phyloP scores from a whole-genome alignment of 495 filamentous ascomycete species.

The Pseudoneurospora amorphoporcata region DNA sequence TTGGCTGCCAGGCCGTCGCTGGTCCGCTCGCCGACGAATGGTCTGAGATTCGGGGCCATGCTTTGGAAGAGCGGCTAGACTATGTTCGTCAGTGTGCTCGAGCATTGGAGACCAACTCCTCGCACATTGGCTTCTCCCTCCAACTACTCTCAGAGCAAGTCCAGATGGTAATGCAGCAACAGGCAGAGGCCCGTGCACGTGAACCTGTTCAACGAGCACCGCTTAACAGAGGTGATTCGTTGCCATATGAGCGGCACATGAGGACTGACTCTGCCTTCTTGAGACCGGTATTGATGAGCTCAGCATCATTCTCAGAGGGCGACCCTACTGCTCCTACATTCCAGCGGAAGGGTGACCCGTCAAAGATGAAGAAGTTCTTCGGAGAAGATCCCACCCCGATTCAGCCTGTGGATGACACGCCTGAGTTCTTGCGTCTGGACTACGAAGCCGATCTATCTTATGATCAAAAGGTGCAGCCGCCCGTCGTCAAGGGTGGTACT shows the following conservation, averaged over 20 bases:
- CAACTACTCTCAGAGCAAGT: conserved; percentile 79
- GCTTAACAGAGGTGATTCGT: conserved; percentile 33
- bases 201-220: conserved; percentile 28
- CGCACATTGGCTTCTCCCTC: conserved; percentile 77
- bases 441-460: conserved; percentile 84
- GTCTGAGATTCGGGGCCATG: conserved; percentile 81
- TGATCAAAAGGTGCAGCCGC: conserved; percentile 63
- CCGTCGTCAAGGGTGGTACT: conserved; percentile 77
- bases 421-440: conserved; percentile 77
- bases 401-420: conserved; percentile 57
- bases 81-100: conserved; percentile 63
- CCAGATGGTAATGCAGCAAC: conserved; percentile 35
- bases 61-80: conserved; percentile 79
- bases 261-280: conserved; percentile 34
- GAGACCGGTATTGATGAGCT: conserved; percentile 37
- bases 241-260: conserved; percentile 37
- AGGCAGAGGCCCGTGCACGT: conserved; percentile 25
- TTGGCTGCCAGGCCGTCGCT: conserved; percentile 78
- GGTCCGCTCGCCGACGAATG: conserved; percentile 91
- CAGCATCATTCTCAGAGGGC: conserved; percentile 59
- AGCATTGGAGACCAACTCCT: conserved; percentile 75
- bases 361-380: conserved; percentile 81
- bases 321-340: conserved; percentile 42
- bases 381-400: conserved; percentile 65
- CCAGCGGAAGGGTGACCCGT: conserved; percentile 57